Percentiles rank a stretch among this genome's conserved stretches.
Evolutionary conservation across 1,284 basidiomycete genomes (phyloP).

Genomic region (Stygiomarasmius scandens): DNA sequence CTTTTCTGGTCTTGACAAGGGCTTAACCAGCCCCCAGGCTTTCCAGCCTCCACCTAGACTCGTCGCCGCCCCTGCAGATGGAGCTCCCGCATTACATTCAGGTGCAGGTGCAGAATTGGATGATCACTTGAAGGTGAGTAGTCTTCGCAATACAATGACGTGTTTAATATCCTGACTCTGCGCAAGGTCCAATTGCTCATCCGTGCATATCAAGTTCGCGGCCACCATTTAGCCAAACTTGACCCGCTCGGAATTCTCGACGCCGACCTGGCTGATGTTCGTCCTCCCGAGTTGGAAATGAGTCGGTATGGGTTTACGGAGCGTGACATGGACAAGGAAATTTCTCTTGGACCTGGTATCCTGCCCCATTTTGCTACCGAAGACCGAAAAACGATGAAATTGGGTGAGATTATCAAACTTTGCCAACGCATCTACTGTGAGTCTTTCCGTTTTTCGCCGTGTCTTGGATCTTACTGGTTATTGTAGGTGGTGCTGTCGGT

Average conservation of each 20-base stretch:
- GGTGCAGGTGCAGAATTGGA: constrained; percentile 74
- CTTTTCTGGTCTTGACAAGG: constrained; percentile 92
- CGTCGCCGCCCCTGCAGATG: constrained; percentile 71
- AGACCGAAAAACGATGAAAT: constrained; percentile 82
- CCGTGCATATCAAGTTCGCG: constrained; percentile 97
- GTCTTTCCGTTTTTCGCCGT: constrained; percentile 30
- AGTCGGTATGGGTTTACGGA: constrained; percentile 96
- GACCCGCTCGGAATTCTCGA: constrained; percentile 95
- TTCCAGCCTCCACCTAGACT: constrained; percentile 84
- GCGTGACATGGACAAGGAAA: constrained; percentile 91
- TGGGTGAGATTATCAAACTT: constrained; percentile 91
- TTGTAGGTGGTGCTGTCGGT: constrained; percentile 86
- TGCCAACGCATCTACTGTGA: constrained; percentile 95
- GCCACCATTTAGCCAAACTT: constrained; percentile 94
- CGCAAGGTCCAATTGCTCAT: constrained; percentile 91
- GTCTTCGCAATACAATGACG: constrained; percentile 2
- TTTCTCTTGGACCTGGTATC: constrained; percentile 93
- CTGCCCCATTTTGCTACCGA: constrained; percentile 92
- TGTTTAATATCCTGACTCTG: constrained; percentile 8
- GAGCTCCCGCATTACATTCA: constrained; percentile 81
- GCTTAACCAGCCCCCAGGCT: constrained; percentile 80
- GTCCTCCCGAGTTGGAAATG: constrained; percentile 88
- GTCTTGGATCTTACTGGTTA: constrained; percentile 11
- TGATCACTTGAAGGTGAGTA: constrained; percentile 89
- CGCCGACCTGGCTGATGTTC: constrained; percentile 77